A percentile compares a stretch with the other conserved stretches of the same genome.
phyloP scores from a whole-genome alignment of 2,329 filamentous ascomycete genomes.

The Stagonosporopsis tanaceti region DNA sequence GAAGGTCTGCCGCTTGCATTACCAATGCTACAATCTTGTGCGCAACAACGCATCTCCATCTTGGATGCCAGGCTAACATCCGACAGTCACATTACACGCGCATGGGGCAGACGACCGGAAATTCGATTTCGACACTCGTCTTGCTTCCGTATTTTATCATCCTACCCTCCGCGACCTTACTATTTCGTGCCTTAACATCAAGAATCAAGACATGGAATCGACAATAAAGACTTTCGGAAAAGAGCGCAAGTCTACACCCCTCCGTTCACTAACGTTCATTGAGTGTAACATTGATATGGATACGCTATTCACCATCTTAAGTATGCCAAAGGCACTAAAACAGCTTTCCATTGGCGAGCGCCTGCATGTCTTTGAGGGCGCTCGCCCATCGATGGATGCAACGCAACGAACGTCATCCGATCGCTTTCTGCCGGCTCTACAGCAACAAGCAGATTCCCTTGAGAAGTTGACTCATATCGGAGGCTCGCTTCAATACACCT shows the following conservation, averaged over 20 bases:
- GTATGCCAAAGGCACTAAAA: conserved; percentile 43
- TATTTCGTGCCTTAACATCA: conserved; percentile 46
- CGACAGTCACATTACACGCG: conserved; percentile 43
- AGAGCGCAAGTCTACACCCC: conserved; percentile 37
- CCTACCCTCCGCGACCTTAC: conserved; percentile 43
- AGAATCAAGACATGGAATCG: conserved; percentile 23
- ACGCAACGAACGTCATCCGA: conserved; percentile 32
- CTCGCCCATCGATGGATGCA: conserved; percentile 26
- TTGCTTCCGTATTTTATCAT: conserved; percentile 43
- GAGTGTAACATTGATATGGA: conserved; percentile 47
- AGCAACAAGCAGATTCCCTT: conserved; percentile 44
- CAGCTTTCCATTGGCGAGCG: conserved; percentile 46
- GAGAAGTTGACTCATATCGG: conserved; percentile 39
- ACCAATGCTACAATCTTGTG: conserved; percentile 44
- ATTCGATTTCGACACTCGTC: conserved; percentile 36
- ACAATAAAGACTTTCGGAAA: conserved; percentile 14
- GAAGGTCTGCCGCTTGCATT: conserved; percentile 24
- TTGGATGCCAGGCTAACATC: conserved; percentile 16
- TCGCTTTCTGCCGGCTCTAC: conserved; percentile 39
- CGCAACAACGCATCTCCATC: conserved; percentile 7
- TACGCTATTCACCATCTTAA: conserved; percentile 39
- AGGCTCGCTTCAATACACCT: conserved; percentile 27
- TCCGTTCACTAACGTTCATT: conserved; percentile 44
- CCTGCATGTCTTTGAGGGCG: conserved; percentile 37
- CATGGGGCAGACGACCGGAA: conserved; percentile 39